These are phyloP conservation scores for Coniochaeta hoffmannii DNA, from an alignment of 2,329 filamentous ascomycete species.

Conservation along the genomic window DNA sequence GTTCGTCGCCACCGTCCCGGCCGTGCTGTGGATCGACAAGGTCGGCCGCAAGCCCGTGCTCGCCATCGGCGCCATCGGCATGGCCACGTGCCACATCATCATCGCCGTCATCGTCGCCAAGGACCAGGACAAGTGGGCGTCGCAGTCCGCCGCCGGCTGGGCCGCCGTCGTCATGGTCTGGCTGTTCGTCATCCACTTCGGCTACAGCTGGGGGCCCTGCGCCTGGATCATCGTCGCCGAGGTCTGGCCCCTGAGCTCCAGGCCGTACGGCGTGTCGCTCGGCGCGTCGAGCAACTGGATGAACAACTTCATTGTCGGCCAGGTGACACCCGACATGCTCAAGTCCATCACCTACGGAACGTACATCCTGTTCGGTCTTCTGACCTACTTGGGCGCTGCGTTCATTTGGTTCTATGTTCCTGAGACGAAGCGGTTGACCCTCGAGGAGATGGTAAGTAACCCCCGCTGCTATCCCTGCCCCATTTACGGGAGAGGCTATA, in stretches of 20 bases:
- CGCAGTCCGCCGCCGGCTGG: constrained; percentile 59
- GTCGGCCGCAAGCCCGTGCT: constrained; percentile 57
- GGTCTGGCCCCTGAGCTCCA: constrained; percentile 64
- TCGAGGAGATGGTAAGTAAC: constrained; percentile 53
- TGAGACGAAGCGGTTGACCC: constrained; percentile 55
- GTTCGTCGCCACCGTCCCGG: constrained; percentile 60
- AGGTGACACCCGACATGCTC: constrained; percentile 64
- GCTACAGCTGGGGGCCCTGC: constrained; percentile 65
- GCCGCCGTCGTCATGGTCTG: constrained; percentile 61
- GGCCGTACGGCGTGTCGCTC: constrained; percentile 63
- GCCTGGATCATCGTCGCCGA: constrained; percentile 70
- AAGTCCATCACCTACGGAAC: constrained; percentile 59
- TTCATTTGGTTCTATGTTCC: constrained; percentile 59
- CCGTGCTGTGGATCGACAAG: constrained; percentile 59
- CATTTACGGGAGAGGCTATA: no score
- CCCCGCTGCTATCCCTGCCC: neutral
- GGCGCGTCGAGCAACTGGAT: constrained; percentile 61
- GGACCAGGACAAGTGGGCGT: constrained; percentile 50
- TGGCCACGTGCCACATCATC: constrained; percentile 64
- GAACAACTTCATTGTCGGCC: constrained; percentile 58
- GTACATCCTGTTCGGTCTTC: constrained; percentile 61
- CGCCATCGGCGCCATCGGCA: constrained; percentile 58
- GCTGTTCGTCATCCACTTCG: constrained; percentile 70
- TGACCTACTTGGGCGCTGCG: constrained; percentile 54
- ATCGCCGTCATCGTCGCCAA: constrained; percentile 62